phyloP scores from a whole-genome alignment of 2,329 filamentous ascomycete species.

The Cryphonectria japonica region DNA sequence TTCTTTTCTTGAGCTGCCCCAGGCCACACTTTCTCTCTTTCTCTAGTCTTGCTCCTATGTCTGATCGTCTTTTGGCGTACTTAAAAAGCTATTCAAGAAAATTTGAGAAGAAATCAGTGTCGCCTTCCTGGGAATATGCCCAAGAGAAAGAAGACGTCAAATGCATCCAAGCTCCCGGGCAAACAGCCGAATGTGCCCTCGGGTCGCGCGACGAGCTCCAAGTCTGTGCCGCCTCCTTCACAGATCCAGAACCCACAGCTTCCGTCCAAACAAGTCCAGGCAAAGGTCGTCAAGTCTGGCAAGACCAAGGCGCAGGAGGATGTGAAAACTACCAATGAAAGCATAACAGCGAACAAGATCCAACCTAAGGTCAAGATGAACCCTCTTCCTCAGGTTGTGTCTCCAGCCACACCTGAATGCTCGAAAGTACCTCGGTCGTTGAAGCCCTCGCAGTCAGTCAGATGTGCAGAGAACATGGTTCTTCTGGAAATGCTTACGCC shows the following conservation, averaged over 20 bases:
- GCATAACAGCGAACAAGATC: background rate
- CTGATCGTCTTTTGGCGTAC: background rate
- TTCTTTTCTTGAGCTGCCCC: background rate
- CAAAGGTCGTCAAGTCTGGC: background rate
- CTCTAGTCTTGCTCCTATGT: background rate
- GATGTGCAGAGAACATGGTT: constrained; percentile 19
- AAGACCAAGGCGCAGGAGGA: background rate
- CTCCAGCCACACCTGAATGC: background rate
- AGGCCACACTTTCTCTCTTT: background rate
- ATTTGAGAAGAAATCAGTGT: background rate
- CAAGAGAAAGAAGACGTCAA: background rate
- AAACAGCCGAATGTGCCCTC: background rate
- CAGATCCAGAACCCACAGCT: background rate
- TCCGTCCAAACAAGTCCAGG: background rate
- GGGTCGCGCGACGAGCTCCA: background rate
- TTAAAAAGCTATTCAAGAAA: background rate
- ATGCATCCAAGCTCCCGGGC: too few species aligned
- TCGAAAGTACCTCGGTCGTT: background rate
- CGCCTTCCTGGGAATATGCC: background rate
- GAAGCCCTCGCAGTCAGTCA: background rate
- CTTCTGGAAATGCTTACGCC: constrained; percentile 11
- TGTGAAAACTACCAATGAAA: background rate
- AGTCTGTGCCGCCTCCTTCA: background rate
- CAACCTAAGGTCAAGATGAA: background rate
- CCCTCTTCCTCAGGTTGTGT: background rate